Evolutionary conservation across 1,284 basidiomycete species (phyloP).

Genomic region (Cryptococcus depauperatus): DNA sequence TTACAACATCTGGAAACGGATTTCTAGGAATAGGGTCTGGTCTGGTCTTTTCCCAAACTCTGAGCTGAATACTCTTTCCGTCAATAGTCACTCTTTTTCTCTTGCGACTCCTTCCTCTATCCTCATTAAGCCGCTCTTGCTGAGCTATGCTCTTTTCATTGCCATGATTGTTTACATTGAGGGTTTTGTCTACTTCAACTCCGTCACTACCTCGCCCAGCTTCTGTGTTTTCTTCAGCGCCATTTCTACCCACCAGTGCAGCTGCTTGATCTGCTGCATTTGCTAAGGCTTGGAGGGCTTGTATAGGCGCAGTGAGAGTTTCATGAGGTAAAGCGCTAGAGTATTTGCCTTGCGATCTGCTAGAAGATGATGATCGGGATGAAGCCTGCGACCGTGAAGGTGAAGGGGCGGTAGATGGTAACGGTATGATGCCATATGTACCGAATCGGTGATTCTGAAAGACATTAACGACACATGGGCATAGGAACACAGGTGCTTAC

Average conservation of each 20-base stretch:
- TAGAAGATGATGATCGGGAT: constrained; percentile 56
- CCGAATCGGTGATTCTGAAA: constrained; percentile 75
- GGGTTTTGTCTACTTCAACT: background rate
- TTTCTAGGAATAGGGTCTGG: constrained; percentile 75
- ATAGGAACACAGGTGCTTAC: constrained; percentile 43
- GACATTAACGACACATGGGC: constrained; percentile 1
- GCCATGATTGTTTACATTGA: constrained; percentile 7
- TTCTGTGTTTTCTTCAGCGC: background rate
- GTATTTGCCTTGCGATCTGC: constrained; percentile 48
- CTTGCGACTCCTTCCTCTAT: constrained; percentile 20
- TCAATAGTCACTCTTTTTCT: constrained; percentile 32
- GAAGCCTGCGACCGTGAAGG: constrained; percentile 28
- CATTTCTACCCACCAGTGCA: constrained; percentile 20
- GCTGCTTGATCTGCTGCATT: constrained; percentile 90
- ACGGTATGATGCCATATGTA: constrained; percentile 66
- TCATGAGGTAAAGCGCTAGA: constrained; percentile 59
- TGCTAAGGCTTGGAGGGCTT: constrained; percentile 81
- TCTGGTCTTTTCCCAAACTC: constrained; percentile 76
- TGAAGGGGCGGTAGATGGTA: constrained; percentile 59
- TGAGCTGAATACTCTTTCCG: constrained; percentile 39
- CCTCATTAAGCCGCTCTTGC: constrained; percentile 1
- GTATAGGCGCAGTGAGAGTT: constrained; percentile 79
- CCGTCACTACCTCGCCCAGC: background rate
- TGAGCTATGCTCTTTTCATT: background rate
- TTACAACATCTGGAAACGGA: constrained; percentile 45